Conservation (phyloP, 805 yeast genomes). For the Kazachstania martiniae region DNA sequence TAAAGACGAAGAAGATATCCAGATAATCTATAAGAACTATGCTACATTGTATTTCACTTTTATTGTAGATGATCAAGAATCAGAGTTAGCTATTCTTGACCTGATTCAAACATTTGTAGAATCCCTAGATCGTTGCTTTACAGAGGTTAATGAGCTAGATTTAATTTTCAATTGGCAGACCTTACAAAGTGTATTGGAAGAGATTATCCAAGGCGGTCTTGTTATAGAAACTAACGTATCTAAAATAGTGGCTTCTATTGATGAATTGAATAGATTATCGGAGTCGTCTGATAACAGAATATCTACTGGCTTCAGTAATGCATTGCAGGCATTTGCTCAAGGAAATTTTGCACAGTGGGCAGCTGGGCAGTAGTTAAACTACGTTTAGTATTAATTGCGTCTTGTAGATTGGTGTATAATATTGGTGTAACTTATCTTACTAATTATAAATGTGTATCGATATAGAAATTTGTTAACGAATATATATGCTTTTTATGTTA, state of each 20-base stretch:
- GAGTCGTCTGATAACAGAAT: conserved; percentile 16
- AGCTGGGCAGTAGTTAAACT: conserved; percentile 18
- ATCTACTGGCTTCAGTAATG: conserved; percentile 19
- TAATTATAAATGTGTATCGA: too few relatives aligned
- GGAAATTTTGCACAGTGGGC: conserved; percentile 29
- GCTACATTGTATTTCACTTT: conserved; percentile 95
- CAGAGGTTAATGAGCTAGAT: conserved; percentile 90
- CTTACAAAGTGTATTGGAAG: conserved; percentile 79
- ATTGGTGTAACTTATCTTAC: too few relatives aligned
- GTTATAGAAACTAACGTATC: conserved; percentile 85
- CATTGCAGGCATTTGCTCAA: conserved; percentile 25
- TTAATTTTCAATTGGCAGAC: conserved; percentile 99
- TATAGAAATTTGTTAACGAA: too few relatives aligned
- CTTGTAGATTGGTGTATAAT: too few relatives aligned
- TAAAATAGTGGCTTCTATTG: conserved; percentile 72
- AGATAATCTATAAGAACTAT: conserved; percentile 86
- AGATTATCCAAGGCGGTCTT: conserved; percentile 95
- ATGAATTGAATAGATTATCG: conserved; percentile 33
- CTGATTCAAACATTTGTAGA: conserved; percentile 95
- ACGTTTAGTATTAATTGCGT: too few relatives aligned
- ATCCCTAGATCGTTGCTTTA: conserved; percentile 84
- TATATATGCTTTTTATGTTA: too few relatives aligned
- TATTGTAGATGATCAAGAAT: conserved; percentile 90
- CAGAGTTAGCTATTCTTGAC: conserved; percentile 88
- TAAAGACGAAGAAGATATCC: conserved; percentile 53